Conservation (phyloP, 352 stramenopile genomes). For the Phytophthora nicotianae region DNA sequence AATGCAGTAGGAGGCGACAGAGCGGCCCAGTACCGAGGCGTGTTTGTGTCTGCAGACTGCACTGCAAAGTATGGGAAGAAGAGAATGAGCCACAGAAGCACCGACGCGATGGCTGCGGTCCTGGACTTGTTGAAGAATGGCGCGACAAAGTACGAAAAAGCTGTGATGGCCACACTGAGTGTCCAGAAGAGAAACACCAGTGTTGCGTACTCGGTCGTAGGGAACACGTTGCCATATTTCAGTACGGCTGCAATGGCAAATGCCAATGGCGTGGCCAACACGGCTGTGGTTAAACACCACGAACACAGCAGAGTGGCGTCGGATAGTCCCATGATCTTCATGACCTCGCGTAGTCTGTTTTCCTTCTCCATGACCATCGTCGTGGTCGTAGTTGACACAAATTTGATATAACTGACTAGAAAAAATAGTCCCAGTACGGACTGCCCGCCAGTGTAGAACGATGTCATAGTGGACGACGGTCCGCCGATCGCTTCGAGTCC, state of each 20-base stretch:
- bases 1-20: slow-evolving; percentile 71
- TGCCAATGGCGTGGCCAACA: slow-evolving; percentile 56
- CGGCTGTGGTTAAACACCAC: slow-evolving; percentile 55
- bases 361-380: slow-evolving; percentile 86
- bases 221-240: slow-evolving; percentile 74
- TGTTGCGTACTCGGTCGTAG: slow-evolving; percentile 57
- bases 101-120: slow-evolving; percentile 62
- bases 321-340: slow-evolving; percentile 87
- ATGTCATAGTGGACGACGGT: slow-evolving; percentile 45
- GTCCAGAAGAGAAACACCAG: slow-evolving; percentile 73
- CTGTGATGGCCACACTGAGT: slow-evolving; percentile 61
- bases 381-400: slow-evolving; percentile 71
- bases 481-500: slow-evolving; percentile 40
- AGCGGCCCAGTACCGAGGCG: slow-evolving; percentile 54
- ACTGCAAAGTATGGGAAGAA: slow-evolving; percentile 79
- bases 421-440: slow-evolving; percentile 66
- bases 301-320: slow-evolving; percentile 66
- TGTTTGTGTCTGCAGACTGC: slow-evolving; percentile 45
- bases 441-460: slow-evolving; percentile 71
- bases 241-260: slow-evolving; percentile 56
- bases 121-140: slow-evolving; percentile 78
- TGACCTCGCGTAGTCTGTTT: slow-evolving; percentile 73
- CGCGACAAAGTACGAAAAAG: slow-evolving; percentile 68
- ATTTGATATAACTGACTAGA: slow-evolving; percentile 65
- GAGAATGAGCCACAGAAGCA: slow-evolving; percentile 74